A percentile compares a stretch with the other conserved stretches of the same genome.
Evolutionary conservation across 805 yeast species (phyloP).

Genomic region (Yarrowia keelungensis): DNA sequence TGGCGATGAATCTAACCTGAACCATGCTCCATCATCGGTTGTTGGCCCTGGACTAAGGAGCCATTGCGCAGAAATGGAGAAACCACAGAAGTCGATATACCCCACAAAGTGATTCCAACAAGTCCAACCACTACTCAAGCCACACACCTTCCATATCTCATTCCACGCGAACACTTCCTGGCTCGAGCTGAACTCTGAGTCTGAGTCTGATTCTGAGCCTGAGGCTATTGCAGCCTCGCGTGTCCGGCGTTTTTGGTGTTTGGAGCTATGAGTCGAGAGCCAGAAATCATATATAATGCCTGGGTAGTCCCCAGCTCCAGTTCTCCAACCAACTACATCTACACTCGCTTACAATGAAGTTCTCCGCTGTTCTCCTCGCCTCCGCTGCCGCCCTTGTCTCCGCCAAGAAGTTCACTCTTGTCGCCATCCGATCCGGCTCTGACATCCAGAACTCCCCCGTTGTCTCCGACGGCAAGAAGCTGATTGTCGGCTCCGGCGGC

Average conservation of each 20-base stretch:
- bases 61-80: background rate
- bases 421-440: slow-evolving; percentile 38
- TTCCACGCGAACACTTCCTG: background rate
- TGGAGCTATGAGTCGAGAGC: too few relatives aligned
- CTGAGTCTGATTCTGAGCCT: slow-evolving; percentile 7
- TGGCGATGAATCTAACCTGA: slow-evolving; percentile 24
- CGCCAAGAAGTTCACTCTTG: slow-evolving; percentile 33
- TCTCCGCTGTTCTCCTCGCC: slow-evolving; percentile 35
- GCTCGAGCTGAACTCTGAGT: background rate
- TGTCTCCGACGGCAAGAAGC: slow-evolving; percentile 20
- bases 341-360: slow-evolving; percentile 36
- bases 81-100: background rate
- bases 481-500: background rate
- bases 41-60: too few relatives aligned
- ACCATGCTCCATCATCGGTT: background rate
- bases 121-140: too few relatives aligned
- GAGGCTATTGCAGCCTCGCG: slow-evolving; percentile 26
- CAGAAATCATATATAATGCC: background rate
- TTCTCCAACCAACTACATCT: slow-evolving; percentile 6
- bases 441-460: slow-evolving; percentile 25
- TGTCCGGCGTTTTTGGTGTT: background rate
- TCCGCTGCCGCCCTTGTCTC: slow-evolving; percentile 22
- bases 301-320: background rate
- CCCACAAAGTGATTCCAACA: too few relatives aligned
- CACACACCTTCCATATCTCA: background rate